phyloP scores from a whole-genome alignment of 2,329 filamentous ascomycete species.

The Phialemonium atrogriseum region DNA sequence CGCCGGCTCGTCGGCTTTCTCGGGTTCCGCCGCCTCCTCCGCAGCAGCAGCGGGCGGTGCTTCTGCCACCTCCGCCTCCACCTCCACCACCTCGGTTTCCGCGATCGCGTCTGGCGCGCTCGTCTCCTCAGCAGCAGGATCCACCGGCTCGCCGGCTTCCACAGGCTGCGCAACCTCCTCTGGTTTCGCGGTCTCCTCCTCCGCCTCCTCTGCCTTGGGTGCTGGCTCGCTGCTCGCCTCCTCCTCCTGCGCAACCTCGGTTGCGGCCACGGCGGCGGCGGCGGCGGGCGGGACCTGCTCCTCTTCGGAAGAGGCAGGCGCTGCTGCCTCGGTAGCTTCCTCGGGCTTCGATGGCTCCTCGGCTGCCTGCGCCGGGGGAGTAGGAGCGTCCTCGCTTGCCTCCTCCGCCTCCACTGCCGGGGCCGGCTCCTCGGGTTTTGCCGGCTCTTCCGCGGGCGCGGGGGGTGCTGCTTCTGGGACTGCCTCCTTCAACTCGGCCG shows the following conservation, averaged over 20 bases:
- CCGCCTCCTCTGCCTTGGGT: no score
- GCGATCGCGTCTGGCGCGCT: no score
- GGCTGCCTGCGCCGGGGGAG: conserved; percentile 3
- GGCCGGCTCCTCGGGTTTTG: conserved; percentile 1
- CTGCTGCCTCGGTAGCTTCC: no score
- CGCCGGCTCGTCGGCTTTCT: conserved; percentile 1
- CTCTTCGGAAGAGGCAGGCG: no score
- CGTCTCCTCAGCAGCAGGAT: no score
- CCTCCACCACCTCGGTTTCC: neutral
- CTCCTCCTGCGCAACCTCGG: no score
- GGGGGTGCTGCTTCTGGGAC: neutral
- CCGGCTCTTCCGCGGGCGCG: conserved; percentile 1
- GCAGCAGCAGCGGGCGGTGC: neutral
- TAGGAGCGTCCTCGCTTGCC: conserved; percentile 8
- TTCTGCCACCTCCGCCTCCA: neutral
- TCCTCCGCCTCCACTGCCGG: conserved; percentile 6
- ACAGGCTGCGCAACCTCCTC: no score
- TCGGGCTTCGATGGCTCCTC: conserved; percentile 7
- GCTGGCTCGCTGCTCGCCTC: no score
- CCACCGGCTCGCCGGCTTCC: no score
- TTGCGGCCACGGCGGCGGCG: no score
- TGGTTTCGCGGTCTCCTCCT: no score
- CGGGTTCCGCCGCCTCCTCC: neutral
- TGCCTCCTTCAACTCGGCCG: neutral
- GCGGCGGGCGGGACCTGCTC: no score